Conservation (phyloP, 306 rosid species). For the Medicago ruthenica region DNA sequence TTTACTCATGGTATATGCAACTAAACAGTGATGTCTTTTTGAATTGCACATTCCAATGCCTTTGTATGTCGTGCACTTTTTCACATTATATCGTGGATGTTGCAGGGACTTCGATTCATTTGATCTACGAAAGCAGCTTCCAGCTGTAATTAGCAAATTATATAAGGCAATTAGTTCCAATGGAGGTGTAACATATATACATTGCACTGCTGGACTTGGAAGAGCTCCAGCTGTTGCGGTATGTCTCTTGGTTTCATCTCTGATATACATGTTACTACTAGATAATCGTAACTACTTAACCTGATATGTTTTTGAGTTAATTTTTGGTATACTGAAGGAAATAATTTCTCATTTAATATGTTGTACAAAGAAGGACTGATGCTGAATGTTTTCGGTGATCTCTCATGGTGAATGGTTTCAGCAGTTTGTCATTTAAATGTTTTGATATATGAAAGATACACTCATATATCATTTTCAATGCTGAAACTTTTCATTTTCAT, state of each 20-base stretch:
- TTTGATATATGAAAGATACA: no score
- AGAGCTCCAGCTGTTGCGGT: conserved; percentile 96
- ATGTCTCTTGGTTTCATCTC: conserved; percentile 44
- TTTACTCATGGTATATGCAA: conserved; percentile 24
- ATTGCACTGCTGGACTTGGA: conserved; percentile 99
- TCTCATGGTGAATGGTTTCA: no score
- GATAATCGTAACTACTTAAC: background rate
- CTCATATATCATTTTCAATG: no score
- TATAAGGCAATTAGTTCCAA: conserved; percentile 72
- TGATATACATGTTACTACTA: conserved; percentile 12
- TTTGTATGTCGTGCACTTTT: conserved; percentile 38
- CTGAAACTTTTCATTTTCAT: no score
- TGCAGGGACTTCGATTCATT: conserved; percentile 89
- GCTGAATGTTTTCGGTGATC: no score
- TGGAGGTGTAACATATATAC: conserved; percentile 91
- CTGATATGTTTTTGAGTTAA: conserved; percentile 20
- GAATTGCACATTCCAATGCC: conserved; percentile 7
- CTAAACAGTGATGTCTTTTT: conserved; percentile 27
- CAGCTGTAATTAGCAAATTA: conserved; percentile 81
- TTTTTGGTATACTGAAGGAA: conserved; percentile 30
- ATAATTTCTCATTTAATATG: background rate
- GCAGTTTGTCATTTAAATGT: no score
- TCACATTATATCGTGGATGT: conserved; percentile 41
- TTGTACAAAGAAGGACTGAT: no score
- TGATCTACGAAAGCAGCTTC: conserved; percentile 82